Evolutionary conservation across 129 eudicot species (phyloP), one percentile per base, ranked within the genome.

Genomic region (Artemisia tridentata): DNA sequence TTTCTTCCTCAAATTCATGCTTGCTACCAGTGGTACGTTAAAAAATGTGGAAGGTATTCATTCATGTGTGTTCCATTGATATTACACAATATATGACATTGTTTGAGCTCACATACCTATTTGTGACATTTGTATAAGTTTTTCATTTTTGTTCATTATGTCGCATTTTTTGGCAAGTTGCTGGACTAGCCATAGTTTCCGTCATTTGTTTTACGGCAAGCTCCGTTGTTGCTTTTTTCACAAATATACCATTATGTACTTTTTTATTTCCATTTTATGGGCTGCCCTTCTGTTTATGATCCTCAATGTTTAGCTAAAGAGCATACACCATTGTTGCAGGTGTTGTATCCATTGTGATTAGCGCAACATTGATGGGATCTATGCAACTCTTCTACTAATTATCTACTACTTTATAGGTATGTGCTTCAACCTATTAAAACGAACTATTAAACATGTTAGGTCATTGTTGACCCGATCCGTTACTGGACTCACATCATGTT

Each of bases 341-440:
- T 93, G 81, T 83, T 89, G 75, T 93, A 86, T 77, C 83, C 83
- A 82, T 73, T 88, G 96, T 89, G 88, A 75, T 65, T 85, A 76
- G 81, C 83, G 83, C 47, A 65, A 72, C 52, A 63, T 84, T 53
- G 68, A 80, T 72, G 96, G 79, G 75, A 67, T 76, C 61, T 67
- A 65, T 56, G 85, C 85, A 56, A 75, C 90, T 72, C 82, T 92
- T 78, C 83, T 89, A 50, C 78, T 89, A 67, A 73, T 92, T 72
- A 48, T 89, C 43, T 89, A 92, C 67, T 92, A 85, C 71, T 82
- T 92, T 60, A 79, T 92, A 78, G 98, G 98, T 92, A 92, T 51
- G 4, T 55, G 61, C 11, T 23, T 21, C 12, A 64, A 43, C 69
- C 4, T 11, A 9, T 53, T 16, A 64, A 19, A 43, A 10, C 34